These are phyloP conservation scores for Agroathelia rolfsii DNA, from an alignment of 1,284 basidiomycete genomes.

Conservation along the genomic window DNA sequence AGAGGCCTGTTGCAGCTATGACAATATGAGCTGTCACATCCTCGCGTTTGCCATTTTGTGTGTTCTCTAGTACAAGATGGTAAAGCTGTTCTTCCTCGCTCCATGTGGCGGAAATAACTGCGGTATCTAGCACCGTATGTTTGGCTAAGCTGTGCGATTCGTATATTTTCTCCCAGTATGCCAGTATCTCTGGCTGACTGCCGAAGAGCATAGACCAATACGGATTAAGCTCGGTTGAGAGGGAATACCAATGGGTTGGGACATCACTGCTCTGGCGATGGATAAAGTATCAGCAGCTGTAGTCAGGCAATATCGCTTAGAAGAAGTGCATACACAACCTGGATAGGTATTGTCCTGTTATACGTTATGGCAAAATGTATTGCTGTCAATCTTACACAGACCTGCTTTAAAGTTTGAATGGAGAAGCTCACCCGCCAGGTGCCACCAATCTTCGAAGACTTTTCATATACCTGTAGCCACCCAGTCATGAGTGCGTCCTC, in stretches of 20 bases:
- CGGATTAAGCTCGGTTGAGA: constrained; percentile 22
- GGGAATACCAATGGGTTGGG: constrained; percentile 21
- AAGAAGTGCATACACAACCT: constrained; percentile 11
- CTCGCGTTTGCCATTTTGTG: constrained; percentile 19
- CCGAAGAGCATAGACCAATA: constrained; percentile 20
- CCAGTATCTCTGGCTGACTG: constrained; percentile 21
- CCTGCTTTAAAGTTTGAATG: too few species aligned
- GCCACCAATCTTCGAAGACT: constrained; percentile 23
- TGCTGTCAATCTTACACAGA: too few species aligned
- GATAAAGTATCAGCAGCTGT: not conserved
- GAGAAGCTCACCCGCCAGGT: constrained; percentile 32
- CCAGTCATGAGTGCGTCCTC: not conserved
- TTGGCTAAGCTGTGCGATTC: constrained; percentile 15
- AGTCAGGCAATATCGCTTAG: constrained; percentile 4
- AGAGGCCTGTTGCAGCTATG: constrained; percentile 35
- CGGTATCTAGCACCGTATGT: constrained; percentile 21
- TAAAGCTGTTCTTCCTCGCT: constrained; percentile 23
- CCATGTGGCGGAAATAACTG: constrained; percentile 32
- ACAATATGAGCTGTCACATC: constrained; percentile 28
- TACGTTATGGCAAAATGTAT: constrained; percentile 5
- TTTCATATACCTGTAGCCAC: constrained; percentile 29
- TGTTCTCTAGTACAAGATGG: constrained; percentile 27
- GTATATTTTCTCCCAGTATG: constrained; percentile 21
- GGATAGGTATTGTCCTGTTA: constrained; percentile 22
- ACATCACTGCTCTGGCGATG: constrained; percentile 42